These are phyloP conservation scores for Apiotrichum veenhuisii DNA, from an alignment of 1,284 basidiomycete genomes.

Conservation along the genomic window DNA sequence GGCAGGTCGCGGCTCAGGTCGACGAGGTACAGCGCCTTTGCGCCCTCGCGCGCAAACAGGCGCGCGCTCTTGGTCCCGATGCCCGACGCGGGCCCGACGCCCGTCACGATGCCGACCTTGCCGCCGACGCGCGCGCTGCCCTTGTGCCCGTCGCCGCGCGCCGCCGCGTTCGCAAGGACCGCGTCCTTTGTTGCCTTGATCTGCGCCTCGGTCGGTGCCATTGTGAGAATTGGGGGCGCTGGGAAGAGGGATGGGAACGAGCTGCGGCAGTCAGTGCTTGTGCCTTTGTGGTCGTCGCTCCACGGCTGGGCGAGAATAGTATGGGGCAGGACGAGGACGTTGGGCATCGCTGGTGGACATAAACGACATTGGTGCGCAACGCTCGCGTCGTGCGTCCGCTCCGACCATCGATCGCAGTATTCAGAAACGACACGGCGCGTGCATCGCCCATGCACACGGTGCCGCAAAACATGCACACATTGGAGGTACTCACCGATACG, in stretches of 20 bases:
- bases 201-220: neutral
- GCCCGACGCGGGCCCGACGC: slow-evolving; percentile 74
- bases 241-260: neutral
- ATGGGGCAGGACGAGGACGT: no score
- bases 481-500: no score
- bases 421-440: no score
- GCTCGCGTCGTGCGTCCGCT: no score
- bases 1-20: slow-evolving; percentile 71
- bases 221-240: neutral
- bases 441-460: no score
- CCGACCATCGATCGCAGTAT: no score
- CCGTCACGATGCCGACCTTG: slow-evolving; percentile 89
- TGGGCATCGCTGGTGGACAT: no score
- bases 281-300: neutral
- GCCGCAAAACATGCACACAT: no score
- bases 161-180: neutral
- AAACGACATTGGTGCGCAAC: no score
- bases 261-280: neutral
- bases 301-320: no score
- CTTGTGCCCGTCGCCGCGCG: neutral
- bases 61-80: slow-evolving; percentile 56
- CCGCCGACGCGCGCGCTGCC: slow-evolving; percentile 61
- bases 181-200: neutral
- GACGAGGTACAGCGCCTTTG: slow-evolving; percentile 75
- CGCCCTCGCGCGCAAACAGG: slow-evolving; percentile 56